These are phyloP conservation scores for Dothistroma pini DNA, from an alignment of 2,329 filamentous ascomycete genomes.

Conservation along the genomic window DNA sequence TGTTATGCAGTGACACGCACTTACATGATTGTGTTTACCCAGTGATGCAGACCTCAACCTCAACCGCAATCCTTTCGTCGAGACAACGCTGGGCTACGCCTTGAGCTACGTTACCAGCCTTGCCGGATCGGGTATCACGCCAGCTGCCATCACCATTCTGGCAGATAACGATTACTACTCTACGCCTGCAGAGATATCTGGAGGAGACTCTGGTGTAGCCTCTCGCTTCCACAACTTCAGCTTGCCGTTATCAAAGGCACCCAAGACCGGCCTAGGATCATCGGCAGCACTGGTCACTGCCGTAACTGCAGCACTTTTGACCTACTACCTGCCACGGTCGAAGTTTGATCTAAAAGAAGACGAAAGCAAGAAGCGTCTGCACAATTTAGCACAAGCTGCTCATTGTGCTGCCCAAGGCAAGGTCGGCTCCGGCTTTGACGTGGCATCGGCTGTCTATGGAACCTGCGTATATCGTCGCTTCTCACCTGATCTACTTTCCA, in stretches of 20 bases:
- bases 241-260: conserved; percentile 69
- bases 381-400: conserved; percentile 89
- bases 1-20: conserved; percentile 11
- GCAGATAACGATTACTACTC: conserved; percentile 98
- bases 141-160: conserved; percentile 76
- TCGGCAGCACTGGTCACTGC: conserved; percentile 91
- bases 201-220: conserved; percentile 20
- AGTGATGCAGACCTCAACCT: conserved; percentile 41
- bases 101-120: conserved; percentile 70
- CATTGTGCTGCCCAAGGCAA: conserved; percentile 98
- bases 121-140: conserved; percentile 54
- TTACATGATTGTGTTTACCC: conserved; percentile 20
- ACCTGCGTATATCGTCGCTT: conserved; percentile 92
- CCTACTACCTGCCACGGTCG: conserved; percentile 63
- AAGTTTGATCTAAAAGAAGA: conserved; percentile 56
- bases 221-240: conserved; percentile 71
- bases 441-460: conserved; percentile 88
- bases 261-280: conserved; percentile 95
- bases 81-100: conserved; percentile 83
- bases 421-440: conserved; percentile 92
- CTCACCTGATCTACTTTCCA: conserved; percentile 68
- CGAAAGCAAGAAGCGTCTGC: conserved; percentile 60
- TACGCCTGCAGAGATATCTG: conserved; percentile 47
- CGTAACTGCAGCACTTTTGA: conserved; percentile 71
- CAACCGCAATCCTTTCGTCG: conserved; percentile 78